Base-by-base conservation (phyloP, 139 green algal species). In the Coelastrella sp. region DNA sequence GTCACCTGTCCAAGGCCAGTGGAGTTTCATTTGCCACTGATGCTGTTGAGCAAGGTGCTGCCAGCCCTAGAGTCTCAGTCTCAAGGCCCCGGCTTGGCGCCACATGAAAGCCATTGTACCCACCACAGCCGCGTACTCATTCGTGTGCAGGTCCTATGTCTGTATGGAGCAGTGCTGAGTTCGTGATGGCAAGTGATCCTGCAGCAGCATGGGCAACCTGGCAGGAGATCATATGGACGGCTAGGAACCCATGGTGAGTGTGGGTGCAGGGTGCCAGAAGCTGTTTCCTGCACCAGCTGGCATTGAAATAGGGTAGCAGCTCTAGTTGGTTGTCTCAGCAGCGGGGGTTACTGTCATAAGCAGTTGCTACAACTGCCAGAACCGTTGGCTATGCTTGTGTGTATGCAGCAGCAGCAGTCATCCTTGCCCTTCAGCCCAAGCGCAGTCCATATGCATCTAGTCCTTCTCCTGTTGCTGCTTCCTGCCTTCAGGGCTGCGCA, bases 181-280 rank as follows among this genome's bases (percentile, higher is more conserved):
- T 32, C 23, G 10, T 87, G 13, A 17, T 68, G 23, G 16, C 16
- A 16, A 79, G 82, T 71, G 32, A 66, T 56, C 82, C 82, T 58
- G 65, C 65, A 78, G 82, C 64, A 22, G 82, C 60, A 4, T 87
- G 82, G 82, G 82, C 82, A 13, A 78, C 82, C 10, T 87, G 82
- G 82, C 82, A 87, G 64, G 54, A 87, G 32, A 32, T 87, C 7
- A 64, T 87, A 5, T n/a, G 60, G 32, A 87, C 65, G 61, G 82
- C 82, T 32, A 87, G 19, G 54, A 32, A 87, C 32, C 82, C 82
- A 23, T 87, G 82, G 82, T 87, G 65, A 4, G 82, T 47, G 32
- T 47, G 32, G 32, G 32, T 47, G 32, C 32, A 47, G 32, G 32
- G 32, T 61, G 11, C 61, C 68, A 76, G 17, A 14, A 76, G 68